phyloP scores from a whole-genome alignment of 345 rosid genomes.

The Acer yangbiense region DNA sequence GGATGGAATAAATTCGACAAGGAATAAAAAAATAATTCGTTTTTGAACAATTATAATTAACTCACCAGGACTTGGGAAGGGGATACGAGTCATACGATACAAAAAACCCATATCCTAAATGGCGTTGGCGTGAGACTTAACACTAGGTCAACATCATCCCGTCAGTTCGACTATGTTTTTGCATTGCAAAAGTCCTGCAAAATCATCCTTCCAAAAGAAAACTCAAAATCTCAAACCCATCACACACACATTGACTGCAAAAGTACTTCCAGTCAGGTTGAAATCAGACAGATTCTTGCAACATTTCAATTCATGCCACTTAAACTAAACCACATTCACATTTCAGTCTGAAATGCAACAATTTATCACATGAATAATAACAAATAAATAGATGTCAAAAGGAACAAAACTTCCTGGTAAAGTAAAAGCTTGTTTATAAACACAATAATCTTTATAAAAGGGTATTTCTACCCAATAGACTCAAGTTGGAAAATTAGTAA shows the following conservation, averaged over 20 bases:
- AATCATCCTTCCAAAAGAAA: not conserved
- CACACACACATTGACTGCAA: no score
- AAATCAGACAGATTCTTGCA: not conserved
- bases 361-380: not conserved
- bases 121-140: no score
- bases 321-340: not conserved
- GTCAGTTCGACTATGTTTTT: no score
- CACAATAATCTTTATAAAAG: constrained; percentile 1
- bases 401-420: not conserved
- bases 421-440: not conserved
- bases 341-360: not conserved
- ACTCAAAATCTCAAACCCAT: not conserved
- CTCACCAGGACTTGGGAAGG: no score
- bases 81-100: no score
- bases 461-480: not conserved
- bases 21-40: no score
- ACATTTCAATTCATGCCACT: not conserved
- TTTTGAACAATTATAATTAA: no score
- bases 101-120: no score
- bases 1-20: no score
- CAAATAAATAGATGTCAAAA: not conserved
- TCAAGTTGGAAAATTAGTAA: not conserved
- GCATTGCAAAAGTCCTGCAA: not conserved
- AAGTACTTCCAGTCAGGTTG: not conserved
- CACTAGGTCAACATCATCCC: no score